Base-by-base conservation (phyloP, 441 rosid species). In the Iberis amara region DNA sequence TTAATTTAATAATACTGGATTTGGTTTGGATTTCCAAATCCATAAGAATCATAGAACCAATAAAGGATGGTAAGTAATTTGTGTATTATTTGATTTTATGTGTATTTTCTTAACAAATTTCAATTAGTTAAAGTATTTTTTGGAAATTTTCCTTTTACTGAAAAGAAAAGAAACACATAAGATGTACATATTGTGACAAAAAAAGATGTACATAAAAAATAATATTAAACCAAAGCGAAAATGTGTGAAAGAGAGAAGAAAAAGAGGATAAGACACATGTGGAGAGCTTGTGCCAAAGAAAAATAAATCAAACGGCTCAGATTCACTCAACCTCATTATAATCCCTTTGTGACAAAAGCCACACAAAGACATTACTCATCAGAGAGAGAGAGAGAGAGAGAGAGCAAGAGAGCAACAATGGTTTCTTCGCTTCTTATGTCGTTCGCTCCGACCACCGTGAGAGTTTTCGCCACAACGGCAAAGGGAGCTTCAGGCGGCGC, bases 181-280 rank as follows among this genome's bases (percentile, higher is more conserved):
- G n/a, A n/a, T n/a, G n/a, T n/a, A n/a, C n/a, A n/a, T n/a, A n/a
- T n/a, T n/a, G n/a, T n/a, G n/a, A n/a, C n/a, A n/a, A n/a, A n/a
- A n/a, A n/a, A n/a, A n/a, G n/a, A n/a, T n/a, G n/a, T n/a, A n/a
- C n/a, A n/a, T n/a, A n/a, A n/a, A n/a, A n/a, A n/a, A n/a, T n/a
- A n/a, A n/a, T 13, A 3, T 44, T 8, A 36, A 9, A 21, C 33
- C 13, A 24, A 44, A 44, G 26, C 4, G 37, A 40, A 21, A 64
- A 36, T 36, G 33, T 57, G 69, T 38, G 59, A 43, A 43, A 6
- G 21, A n/a, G 15, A 24, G 8, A 51, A 23, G 39, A 52, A 23
- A 21, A 31, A 60, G 62, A 70, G 62, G 86, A 80, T 80, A 77
- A 82, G 85, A 58, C 74, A 69, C 80, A 56, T 77, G 94, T 74